phyloP scores from a whole-genome alignment of 495 filamentous ascomycete genomes.

The Aspergillus biplanus region DNA sequence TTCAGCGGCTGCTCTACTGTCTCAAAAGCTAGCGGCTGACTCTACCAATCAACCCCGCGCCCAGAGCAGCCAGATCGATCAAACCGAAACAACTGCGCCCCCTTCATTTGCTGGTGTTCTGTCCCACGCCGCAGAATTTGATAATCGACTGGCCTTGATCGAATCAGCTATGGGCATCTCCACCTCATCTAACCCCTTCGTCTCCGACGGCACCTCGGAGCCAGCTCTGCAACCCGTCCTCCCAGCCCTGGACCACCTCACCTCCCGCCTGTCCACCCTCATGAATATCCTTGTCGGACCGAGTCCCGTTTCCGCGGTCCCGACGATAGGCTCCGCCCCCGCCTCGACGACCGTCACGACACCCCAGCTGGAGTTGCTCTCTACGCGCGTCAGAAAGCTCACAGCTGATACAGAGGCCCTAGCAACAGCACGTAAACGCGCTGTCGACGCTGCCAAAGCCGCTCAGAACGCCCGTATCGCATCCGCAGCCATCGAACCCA shows the following conservation, averaged over 20 bases:
- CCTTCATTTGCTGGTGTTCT: conserved; percentile 64
- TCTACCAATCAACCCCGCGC: conserved; percentile 14
- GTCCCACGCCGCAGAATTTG: conserved; percentile 84
- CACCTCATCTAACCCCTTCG: conserved; percentile 65
- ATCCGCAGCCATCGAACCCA: conserved; percentile 40
- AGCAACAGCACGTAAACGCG: conserved; percentile 69
- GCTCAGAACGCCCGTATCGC: conserved; percentile 62
- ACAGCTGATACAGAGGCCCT: conserved; percentile 80
- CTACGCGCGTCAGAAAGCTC: conserved; percentile 71
- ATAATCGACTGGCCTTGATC: conserved; percentile 73
- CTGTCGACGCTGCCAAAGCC: conserved; percentile 68
- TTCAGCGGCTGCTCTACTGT: conserved; percentile 41
- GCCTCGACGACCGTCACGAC: conserved; percentile 37
- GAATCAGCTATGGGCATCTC: conserved; percentile 83
- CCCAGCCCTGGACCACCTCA: conserved; percentile 69
- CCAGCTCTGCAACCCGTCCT: conserved; percentile 78
- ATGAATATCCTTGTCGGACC: conserved; percentile 48
- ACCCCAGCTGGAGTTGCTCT: conserved; percentile 69
- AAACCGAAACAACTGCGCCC: conserved; percentile 45
- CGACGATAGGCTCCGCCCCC: conserved; percentile 24
- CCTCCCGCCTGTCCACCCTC: conserved; percentile 47
- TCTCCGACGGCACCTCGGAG: conserved; percentile 60
- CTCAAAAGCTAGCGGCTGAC: conserved; percentile 36
- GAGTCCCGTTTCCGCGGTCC: conserved; percentile 35
- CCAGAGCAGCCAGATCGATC: conserved; percentile 9